Base-by-base conservation (phyloP, 2,329 filamentous ascomycete species). In the Colletotrichum cuscutae region DNA sequence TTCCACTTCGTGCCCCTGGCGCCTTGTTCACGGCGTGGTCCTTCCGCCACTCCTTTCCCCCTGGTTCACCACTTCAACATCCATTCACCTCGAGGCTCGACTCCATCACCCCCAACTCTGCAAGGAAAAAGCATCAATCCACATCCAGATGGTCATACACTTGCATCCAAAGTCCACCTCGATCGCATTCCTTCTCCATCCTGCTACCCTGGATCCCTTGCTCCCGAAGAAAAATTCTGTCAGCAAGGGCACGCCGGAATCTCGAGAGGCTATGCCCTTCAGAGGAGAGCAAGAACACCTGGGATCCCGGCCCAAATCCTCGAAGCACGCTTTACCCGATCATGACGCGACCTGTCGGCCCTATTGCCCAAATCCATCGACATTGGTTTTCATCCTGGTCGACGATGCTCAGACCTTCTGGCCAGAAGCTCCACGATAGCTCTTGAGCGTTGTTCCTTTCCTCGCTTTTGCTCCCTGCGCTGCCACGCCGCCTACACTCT, bases 371-470 rank as follows among this genome's bases (percentile, higher is more conserved):
- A 65, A 61, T 61, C 32, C 66, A 61, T 72, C 66, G 22, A 15
- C 60, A 54, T 24, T 60, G 46, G 1, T 57, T 37, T 28, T 13
- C 22, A 65, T 57, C 35, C 59, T 19, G 13, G 60, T 52, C 15
- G 8, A 22, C 66, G 19, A 70, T 72, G 65, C 70, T 57, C 66
- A 69, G 60, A 42, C 70, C 68, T 60, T 60, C 65, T 56, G 32
- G 65, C 46, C 46, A 65, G 46, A 59, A 13, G 58, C 35, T 59
- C 64, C 58, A 68, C 64, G 58, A 68, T 72, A 64, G 15, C 58
- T 72, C 30, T 53, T 58, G 57, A 46, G 30, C 59, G n/a, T 62
- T 8, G 42, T 22, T 49, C 35, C 58, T 13, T 58, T 42, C n/a
- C 19, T 35, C 65, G 26, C 49, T 37, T 42, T 53, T 42, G 19